phyloP scores from a whole-genome alignment of 1,284 basidiomycete genomes.

The Rhizoctonia solani region DNA sequence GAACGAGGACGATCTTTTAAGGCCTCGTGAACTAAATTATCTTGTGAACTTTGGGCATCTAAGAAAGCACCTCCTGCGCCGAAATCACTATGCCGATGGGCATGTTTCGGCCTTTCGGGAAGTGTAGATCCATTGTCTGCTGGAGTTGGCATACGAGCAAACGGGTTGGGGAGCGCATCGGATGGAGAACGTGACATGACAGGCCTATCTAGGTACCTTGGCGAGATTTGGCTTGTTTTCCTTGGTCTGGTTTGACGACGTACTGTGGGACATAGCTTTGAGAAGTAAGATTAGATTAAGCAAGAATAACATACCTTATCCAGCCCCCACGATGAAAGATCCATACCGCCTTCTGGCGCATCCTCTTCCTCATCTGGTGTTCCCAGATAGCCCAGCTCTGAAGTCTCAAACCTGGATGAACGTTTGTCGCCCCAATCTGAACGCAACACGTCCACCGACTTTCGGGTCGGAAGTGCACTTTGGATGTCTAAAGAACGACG shows the following conservation, averaged over 20 bases:
- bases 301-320: conserved; percentile 51
- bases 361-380: conserved; percentile 43
- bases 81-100: conserved; percentile 31
- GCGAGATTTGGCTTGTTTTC: not conserved
- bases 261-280: conserved; percentile 34
- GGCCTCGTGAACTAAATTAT: not conserved
- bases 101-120: conserved; percentile 11
- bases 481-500: conserved; percentile 35
- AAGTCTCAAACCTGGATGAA: conserved; percentile 4
- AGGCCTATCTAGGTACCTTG: conserved; percentile 14
- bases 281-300: not conserved
- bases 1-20: conserved; percentile 28
- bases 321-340: conserved; percentile 80
- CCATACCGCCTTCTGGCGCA: conserved; percentile 60
- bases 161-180: conserved; percentile 49
- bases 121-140: not conserved
- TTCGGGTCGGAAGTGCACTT: conserved; percentile 13
- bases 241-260: conserved; percentile 29
- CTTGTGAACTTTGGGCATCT: conserved; percentile 46
- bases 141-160: conserved; percentile 22
- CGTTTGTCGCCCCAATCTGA: conserved; percentile 27
- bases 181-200: conserved; percentile 21
- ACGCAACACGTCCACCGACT: conserved; percentile 16
- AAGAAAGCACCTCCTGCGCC: conserved; percentile 55
- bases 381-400: conserved; percentile 17